Percentiles rank a stretch among this genome's conserved stretches.
phyloP scores from a whole-genome alignment of 2,329 filamentous ascomycete species.

The Cladobotryum protrusum region DNA sequence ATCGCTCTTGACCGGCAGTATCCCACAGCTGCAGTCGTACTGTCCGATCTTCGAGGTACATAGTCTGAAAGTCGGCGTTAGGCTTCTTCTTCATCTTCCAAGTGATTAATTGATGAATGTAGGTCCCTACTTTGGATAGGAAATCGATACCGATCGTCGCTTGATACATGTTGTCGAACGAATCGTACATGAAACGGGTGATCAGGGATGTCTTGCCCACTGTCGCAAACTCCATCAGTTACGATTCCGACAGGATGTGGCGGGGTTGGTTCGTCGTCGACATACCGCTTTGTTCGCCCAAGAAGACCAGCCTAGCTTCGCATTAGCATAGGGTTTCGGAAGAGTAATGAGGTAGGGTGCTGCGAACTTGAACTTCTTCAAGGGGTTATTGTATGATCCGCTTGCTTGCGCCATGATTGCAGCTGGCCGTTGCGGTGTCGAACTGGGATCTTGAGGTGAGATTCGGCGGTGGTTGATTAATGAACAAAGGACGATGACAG shows the following conservation, averaged over 20 bases:
- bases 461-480: too few species aligned
- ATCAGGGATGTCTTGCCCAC: constrained; percentile 98
- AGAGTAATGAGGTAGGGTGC: neutral
- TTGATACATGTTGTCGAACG: constrained; percentile 99
- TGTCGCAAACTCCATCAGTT: constrained; percentile 36
- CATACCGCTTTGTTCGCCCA: constrained; percentile 97
- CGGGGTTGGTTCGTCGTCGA: constrained; percentile 10
- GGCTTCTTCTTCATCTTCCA: neutral
- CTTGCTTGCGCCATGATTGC: constrained; percentile 70
- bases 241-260: constrained; percentile 1
- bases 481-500: too few species aligned
- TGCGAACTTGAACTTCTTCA: constrained; percentile 97
- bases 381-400: constrained; percentile 93
- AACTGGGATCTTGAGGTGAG: neutral
- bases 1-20: constrained; percentile 94
- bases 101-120: neutral
- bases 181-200: constrained; percentile 99
- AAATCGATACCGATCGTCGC: constrained; percentile 99
- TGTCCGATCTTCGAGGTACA: constrained; percentile 98
- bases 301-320: constrained; percentile 73
- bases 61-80: constrained; percentile 53
- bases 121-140: constrained; percentile 72
- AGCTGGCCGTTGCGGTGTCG: neutral
- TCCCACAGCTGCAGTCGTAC: constrained; percentile 98
- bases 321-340: neutral